Conservation (phyloP, 1,139 yeast species). For the Pichia sp. region DNA sequence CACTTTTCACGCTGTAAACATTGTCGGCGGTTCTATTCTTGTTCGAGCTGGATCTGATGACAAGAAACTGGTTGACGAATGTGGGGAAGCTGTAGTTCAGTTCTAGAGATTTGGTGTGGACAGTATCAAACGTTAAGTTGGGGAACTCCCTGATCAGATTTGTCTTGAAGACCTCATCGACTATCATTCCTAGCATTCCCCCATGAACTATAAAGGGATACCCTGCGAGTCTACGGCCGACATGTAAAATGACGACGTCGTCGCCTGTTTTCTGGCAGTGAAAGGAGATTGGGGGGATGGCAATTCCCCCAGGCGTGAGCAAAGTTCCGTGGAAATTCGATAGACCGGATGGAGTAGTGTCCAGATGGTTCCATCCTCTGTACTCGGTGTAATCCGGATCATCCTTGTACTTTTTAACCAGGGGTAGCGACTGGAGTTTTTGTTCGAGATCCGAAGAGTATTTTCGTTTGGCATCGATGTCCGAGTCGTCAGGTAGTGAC, state of each 20-base stretch:
- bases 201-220: conserved; percentile 89
- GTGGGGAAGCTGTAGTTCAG: conserved; percentile 70
- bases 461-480: conserved; percentile 12
- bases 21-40: conserved; percentile 32
- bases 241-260: conserved; percentile 64
- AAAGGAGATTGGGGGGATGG: conserved; percentile 67
- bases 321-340: conserved; percentile 36
- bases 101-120: conserved; percentile 43
- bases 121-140: conserved; percentile 15
- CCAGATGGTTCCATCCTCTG: conserved; percentile 58
- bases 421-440: conserved; percentile 47
- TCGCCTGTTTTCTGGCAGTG: conserved; percentile 54
- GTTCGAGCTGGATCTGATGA: conserved; percentile 50
- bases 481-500: conserved; percentile 20
- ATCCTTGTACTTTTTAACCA: conserved; percentile 45
- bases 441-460: conserved; percentile 39
- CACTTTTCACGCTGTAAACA: conserved; percentile 29
- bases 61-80: conserved; percentile 71
- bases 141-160: conserved; percentile 27
- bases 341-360: conserved; percentile 29
- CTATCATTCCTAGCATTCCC: conserved; percentile 76
- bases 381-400: conserved; percentile 41
- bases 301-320: conserved; percentile 70
- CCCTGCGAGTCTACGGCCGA: conserved; percentile 78
- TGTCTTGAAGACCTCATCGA: conserved; percentile 53